Base-by-base conservation (phyloP, 1,284 basidiomycete species). In the Leccinum fallax region DNA sequence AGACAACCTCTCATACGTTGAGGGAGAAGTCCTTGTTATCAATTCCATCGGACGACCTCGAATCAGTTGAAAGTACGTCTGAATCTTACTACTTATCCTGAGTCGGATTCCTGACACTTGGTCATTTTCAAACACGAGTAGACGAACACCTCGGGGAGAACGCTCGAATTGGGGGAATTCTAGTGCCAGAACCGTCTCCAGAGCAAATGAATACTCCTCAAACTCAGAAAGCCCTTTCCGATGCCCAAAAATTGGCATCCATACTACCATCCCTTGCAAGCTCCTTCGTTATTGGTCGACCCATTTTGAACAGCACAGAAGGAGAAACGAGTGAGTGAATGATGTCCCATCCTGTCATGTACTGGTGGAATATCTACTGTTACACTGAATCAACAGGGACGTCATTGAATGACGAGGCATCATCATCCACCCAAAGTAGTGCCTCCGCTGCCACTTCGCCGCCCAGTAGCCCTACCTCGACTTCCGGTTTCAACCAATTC, bases 1-100 rank as follows among this genome's bases (percentile, higher is more conserved):
- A 69, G 69, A 58, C 65, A 3, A 61, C 48, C 2, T 70, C 69
- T 8, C 58, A 67, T n/a, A n/a, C n/a, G 8, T 21, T 65, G 56
- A 62, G 56, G 19, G n/a, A n/a, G n/a, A 59, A 63, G 43, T 5
- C 6, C 0, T 0, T 69, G 0, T 4, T 71, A 16, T 71, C 61
- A 1, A 53, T 51, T 0, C 13, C 34, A 5, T 24, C 32, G 3
- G 5, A 19, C 0, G 8, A 67, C 1, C 7, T 69, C 8, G 49
- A 16, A 5, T 28, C 49, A 9, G 60, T 62, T 9, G 13, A 58
- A 24, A 34, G 67, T 70, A 55, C 1, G 68, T 16, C 0, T 34
- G 7, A 2, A 16, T 38, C 36, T 15, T 38, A 15, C 16, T 21
- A 21, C 21, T 21, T 21, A 21, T 21, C 21, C 21, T 21, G 21